Conservation (phyloP, 2,329 filamentous ascomycete species). For the Beauveria medogensis region DNA sequence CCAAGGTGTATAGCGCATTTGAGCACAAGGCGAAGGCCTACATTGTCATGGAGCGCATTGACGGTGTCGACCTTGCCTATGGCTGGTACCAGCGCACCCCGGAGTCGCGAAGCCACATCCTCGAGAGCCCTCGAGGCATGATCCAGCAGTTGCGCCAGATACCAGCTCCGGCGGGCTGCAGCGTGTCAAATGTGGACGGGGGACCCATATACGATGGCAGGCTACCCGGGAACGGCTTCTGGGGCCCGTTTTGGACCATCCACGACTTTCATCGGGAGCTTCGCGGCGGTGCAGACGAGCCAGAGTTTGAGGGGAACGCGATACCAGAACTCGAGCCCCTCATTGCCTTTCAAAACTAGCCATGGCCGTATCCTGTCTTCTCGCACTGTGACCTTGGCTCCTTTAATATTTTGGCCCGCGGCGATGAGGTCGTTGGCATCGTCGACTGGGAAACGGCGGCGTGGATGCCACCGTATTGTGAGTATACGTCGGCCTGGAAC, state of each 20-base stretch:
- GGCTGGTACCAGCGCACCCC: neutral
- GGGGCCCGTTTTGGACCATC: neutral
- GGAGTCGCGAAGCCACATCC: neutral
- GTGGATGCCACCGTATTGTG: slow-evolving; percentile 20
- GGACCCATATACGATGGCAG: neutral
- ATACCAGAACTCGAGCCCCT: slow-evolving; percentile 10
- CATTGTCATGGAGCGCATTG: neutral
- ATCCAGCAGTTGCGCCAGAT: neutral
- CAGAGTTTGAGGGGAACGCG: neutral
- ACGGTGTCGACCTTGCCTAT: neutral
- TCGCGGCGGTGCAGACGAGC: neutral
- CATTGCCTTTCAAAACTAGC: slow-evolving; percentile 12
- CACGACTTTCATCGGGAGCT: neutral
- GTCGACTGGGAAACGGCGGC: slow-evolving; percentile 20
- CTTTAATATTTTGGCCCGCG: slow-evolving; percentile 20
- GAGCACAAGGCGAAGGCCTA: neutral
- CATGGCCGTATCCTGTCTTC: slow-evolving; percentile 22
- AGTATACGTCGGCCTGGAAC: slow-evolving; percentile 16
- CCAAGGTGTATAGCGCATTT: neutral
- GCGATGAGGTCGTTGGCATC: slow-evolving; percentile 21
- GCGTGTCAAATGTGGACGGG: neutral
- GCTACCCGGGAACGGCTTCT: neutral
- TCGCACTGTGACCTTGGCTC: slow-evolving; percentile 32
- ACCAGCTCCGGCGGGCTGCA: neutral
- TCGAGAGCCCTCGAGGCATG: neutral